Evolutionary conservation across 2,329 filamentous ascomycete genomes (phyloP).

Genomic region (Ceratocystis alfenasii): DNA sequence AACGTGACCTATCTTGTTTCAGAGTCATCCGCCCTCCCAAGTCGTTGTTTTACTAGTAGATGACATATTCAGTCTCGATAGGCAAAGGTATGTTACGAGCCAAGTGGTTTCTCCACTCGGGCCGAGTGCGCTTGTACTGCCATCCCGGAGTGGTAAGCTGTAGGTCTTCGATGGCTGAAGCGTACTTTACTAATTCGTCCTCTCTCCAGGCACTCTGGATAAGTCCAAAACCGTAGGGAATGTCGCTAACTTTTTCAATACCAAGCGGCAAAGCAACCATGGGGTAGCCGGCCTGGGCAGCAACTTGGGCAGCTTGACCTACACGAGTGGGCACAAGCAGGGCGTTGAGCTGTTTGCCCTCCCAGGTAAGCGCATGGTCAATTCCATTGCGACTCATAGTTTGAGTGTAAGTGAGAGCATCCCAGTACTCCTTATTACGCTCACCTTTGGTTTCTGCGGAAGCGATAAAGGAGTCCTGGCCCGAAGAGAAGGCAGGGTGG

Average conservation of each 20-base stretch:
- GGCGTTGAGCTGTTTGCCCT: constrained; percentile 38
- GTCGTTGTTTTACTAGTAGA: neutral
- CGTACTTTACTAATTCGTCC: constrained; percentile 45
- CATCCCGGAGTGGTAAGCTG: constrained; percentile 33
- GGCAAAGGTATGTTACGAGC: constrained; percentile 35
- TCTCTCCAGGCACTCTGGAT: constrained; percentile 51
- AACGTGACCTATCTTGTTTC: no score
- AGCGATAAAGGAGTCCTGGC: constrained; percentile 59
- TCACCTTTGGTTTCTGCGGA: constrained; percentile 48
- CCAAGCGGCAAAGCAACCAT: constrained; percentile 57
- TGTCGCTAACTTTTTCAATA: constrained; percentile 33
- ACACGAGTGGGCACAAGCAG: constrained; percentile 58
- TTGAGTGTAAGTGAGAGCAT: constrained; percentile 51
- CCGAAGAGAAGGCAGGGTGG: constrained; percentile 53
- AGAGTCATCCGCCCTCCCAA: no score
- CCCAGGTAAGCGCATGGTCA: constrained; percentile 47
- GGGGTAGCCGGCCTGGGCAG: constrained; percentile 65
- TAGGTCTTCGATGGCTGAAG: constrained; percentile 51
- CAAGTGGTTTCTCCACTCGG: constrained; percentile 42
- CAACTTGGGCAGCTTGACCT: constrained; percentile 55
- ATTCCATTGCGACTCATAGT: constrained; percentile 54
- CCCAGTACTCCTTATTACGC: constrained; percentile 52
- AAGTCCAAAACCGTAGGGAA: constrained; percentile 40
- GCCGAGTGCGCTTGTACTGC: constrained; percentile 37
- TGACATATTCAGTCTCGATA: constrained; percentile 23